A percentile compares a stretch with the other conserved stretches of the same genome.
These are phyloP conservation scores for Ophiostoma fasciatum DNA, from an alignment of 2,329 filamentous ascomycete species.

Conservation along the genomic window DNA sequence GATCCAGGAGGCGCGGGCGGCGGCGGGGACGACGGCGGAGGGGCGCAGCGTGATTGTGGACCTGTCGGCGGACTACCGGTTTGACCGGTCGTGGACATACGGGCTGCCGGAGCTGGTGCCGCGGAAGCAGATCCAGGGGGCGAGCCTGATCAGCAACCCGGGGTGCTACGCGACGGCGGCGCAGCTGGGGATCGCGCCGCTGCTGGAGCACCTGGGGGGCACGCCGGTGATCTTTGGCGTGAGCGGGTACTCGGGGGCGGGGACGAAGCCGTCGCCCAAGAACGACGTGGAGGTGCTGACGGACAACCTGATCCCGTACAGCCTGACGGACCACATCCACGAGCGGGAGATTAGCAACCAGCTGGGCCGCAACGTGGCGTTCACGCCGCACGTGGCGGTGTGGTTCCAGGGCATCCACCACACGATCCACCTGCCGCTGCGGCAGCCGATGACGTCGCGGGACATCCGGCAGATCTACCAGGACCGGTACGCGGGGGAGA, in stretches of 20 bases:
- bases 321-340: constrained; percentile 85
- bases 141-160: constrained; percentile 78
- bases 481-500: constrained; percentile 89
- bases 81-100: constrained; percentile 75
- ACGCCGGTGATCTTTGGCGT: constrained; percentile 79
- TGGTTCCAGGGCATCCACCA: constrained; percentile 96
- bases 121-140: constrained; percentile 59
- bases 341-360: constrained; percentile 78
- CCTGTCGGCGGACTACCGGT: constrained; percentile 92
- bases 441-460: constrained; percentile 72
- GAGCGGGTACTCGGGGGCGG: constrained; percentile 86
- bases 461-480: constrained; percentile 93
- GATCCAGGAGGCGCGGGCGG: constrained; percentile 50
- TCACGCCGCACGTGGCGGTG: constrained; percentile 86
- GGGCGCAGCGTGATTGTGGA: constrained; percentile 86
- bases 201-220: constrained; percentile 62
- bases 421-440: constrained; percentile 79
- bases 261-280: constrained; percentile 86
- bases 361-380: constrained; percentile 57
- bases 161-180: constrained; percentile 93
- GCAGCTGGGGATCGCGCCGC: constrained; percentile 74
- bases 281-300: constrained; percentile 75
- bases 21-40: too few relatives aligned
- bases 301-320: constrained; percentile 85
- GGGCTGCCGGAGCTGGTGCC: constrained; percentile 75